Evolutionary conservation across 345 rosid genomes (phyloP).

Genomic region (Carallia brachiata): DNA sequence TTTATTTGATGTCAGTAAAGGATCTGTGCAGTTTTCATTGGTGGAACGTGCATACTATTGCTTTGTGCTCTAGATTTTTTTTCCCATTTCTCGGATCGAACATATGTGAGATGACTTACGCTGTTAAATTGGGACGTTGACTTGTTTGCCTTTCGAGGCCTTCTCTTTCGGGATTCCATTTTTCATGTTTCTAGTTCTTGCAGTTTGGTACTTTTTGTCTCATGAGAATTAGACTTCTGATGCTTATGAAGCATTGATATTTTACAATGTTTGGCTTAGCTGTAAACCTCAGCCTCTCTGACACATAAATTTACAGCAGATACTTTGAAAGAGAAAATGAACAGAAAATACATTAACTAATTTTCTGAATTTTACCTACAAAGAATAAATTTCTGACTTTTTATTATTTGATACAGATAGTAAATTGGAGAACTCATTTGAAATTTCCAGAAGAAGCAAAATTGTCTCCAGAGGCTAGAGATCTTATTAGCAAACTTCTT

Average conservation of each 20-base stretch:
- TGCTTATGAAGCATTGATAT: not conserved
- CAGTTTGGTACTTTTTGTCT: not conserved
- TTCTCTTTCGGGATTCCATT: not conserved
- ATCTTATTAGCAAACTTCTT: constrained; percentile 69
- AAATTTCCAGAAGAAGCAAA: constrained; percentile 94
- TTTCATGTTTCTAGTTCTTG: not conserved
- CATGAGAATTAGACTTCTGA: no score
- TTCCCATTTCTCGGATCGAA: no score
- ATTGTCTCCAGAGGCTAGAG: constrained; percentile 70
- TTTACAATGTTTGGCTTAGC: not conserved
- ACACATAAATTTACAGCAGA: not conserved
- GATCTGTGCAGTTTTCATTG: not conserved
- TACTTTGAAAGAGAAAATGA: not conserved
- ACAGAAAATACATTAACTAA: not conserved
- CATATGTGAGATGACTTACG: no score
- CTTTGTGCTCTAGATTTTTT: not conserved
- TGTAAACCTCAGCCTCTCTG: not conserved
- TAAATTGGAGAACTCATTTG: constrained; percentile 90
- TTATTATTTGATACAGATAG: constrained; percentile 49
- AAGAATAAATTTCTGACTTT: no score
- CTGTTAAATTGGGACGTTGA: no score
- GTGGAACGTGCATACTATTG: not conserved
- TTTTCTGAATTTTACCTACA: not conserved
- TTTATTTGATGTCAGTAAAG: not conserved
- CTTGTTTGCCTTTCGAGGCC: no score